These are phyloP conservation scores for Pugionium cornutum DNA, from an alignment of 345 rosid species.

Conservation along the genomic window DNA sequence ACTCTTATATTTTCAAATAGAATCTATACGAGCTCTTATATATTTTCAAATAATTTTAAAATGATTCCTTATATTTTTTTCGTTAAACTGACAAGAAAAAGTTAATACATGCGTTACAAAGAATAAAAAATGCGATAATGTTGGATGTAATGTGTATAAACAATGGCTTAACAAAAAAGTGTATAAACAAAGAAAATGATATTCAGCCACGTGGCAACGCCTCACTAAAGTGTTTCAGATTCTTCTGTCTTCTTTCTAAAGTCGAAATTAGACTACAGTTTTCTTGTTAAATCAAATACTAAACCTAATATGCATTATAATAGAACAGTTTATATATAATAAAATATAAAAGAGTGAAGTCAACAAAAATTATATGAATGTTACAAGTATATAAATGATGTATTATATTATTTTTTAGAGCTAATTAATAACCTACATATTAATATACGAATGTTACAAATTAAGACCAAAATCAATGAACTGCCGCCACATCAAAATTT, in stretches of 20 bases:
- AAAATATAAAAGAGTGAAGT: neutral
- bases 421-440: too few relatives aligned
- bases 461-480: neutral
- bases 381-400: too few relatives aligned
- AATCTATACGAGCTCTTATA: too few relatives aligned
- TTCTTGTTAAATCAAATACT: slow-evolving; percentile 1
- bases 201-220: slow-evolving; percentile 7
- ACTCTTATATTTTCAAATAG: too few relatives aligned
- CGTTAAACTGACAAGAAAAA: slow-evolving; percentile 11
- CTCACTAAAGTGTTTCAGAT: slow-evolving; percentile 23
- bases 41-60: neutral
- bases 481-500: neutral
- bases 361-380: too few relatives aligned
- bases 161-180: too few relatives aligned
- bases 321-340: neutral
- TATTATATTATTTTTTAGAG: too few relatives aligned
- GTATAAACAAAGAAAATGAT: too few relatives aligned
- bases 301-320: neutral
- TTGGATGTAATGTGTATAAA: neutral
- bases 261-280: neutral
- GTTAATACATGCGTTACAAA: slow-evolving; percentile 13
- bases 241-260: neutral
- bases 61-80: neutral
- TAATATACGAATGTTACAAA: too few relatives aligned
- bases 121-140: slow-evolving; percentile 18